Evolutionary conservation across 2,329 filamentous ascomycete genomes (phyloP).

Genomic region (Stachybotrys chartarum): DNA sequence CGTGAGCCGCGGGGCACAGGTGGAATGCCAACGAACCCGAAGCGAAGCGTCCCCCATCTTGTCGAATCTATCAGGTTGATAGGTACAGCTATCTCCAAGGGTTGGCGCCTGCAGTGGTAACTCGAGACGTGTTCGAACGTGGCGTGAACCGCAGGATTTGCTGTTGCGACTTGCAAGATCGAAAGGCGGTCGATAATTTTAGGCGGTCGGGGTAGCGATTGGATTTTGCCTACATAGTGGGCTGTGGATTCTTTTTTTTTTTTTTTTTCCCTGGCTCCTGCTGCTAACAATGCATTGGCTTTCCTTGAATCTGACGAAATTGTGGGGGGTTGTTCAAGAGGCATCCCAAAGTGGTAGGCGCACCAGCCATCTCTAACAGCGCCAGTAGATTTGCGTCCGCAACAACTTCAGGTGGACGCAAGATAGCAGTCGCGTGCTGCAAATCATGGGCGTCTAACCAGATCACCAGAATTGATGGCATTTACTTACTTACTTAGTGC

Average conservation of each 20-base stretch:
- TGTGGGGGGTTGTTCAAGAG: slow-evolving; percentile 4
- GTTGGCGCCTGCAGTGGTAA: too few species aligned
- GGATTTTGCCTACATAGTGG: slow-evolving; percentile 3
- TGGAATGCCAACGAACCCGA: slow-evolving; percentile 33
- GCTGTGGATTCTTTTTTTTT: slow-evolving; percentile 6
- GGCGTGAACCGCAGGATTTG: not conserved
- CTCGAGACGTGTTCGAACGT: too few species aligned
- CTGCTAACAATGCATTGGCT: not conserved
- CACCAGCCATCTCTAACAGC: too few species aligned
- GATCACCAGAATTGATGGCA: too few species aligned
- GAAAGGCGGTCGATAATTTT: slow-evolving; percentile 3
- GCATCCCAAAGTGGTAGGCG: too few species aligned
- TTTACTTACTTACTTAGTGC: too few species aligned
- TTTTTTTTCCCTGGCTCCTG: slow-evolving; percentile 6
- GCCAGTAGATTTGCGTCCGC: too few species aligned
- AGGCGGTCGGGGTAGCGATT: slow-evolving; percentile 8
- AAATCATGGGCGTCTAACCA: too few species aligned
- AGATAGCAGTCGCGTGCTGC: too few species aligned
- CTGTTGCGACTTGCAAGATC: not conserved
- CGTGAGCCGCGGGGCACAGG: slow-evolving; percentile 17
- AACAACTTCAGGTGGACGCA: too few species aligned
- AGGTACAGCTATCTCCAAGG: too few species aligned
- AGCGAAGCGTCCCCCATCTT: slow-evolving; percentile 38
- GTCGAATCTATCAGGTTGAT: not conserved
- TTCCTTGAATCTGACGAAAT: not conserved